Conservation (phyloP, 2,329 filamentous ascomycete species). For the Ceratocystis albifundus region DNA sequence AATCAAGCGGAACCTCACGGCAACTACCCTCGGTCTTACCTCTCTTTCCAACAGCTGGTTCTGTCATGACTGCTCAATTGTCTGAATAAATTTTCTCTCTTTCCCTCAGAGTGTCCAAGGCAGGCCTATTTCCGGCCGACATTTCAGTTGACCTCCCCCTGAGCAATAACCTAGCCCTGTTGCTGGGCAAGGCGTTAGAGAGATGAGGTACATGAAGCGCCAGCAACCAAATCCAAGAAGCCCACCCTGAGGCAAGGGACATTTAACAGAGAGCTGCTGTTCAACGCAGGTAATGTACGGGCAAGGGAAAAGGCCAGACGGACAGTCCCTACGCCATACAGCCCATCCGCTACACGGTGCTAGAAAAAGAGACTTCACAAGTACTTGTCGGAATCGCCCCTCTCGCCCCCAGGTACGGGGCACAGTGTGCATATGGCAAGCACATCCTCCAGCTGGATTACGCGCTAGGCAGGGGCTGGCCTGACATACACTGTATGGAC, state of each 20-base stretch:
- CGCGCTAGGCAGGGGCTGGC: neutral
- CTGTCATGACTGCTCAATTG: no score
- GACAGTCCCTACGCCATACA: neutral
- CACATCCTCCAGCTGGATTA: neutral
- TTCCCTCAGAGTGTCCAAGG: no score
- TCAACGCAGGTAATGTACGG: no score
- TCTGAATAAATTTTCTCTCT: no score
- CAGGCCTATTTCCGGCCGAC: no score
- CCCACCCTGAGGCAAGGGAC: neutral
- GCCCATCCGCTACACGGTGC: neutral
- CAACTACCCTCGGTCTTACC: no score
- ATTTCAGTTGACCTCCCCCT: no score
- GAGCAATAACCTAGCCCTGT: no score
- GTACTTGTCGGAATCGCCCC: neutral
- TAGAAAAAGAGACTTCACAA: neutral
- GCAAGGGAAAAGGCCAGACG: no score
- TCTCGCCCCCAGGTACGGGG: neutral
- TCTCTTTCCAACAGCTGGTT: no score
- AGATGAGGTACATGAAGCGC: neutral
- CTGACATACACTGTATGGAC: neutral
- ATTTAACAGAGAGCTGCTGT: neutral
- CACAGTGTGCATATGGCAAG: constrained; percentile 2
- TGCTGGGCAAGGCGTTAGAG: neutral
- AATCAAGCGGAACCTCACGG: no score
- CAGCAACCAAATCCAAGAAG: neutral